Evolutionary conservation across 495 filamentous ascomycete genomes (phyloP), one percentile per base, ranked within the genome.

Genomic region (Amphirosellinia nigrospora): DNA sequence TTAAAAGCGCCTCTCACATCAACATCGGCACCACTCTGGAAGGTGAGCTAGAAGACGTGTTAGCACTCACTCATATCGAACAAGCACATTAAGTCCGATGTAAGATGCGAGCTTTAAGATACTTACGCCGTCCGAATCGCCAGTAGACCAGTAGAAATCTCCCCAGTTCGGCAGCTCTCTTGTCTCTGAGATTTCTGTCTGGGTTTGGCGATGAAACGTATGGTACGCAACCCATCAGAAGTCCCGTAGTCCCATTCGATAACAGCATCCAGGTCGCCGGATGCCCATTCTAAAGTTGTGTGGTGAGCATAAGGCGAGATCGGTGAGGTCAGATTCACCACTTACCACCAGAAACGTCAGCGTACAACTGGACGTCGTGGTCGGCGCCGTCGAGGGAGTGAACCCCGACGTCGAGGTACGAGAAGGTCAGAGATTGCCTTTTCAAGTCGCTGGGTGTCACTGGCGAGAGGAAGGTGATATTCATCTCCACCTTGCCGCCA

Each of bases 121-220:
- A 79, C 83, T 78, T 78, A 85, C 83, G 19, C 76, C 75, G 7
- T 75, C 66, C 8, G 38, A 48, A 30, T 72, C 68, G 16, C 66
- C 68, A 19, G 89, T 94, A 30, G 91, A 78, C 65, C 85, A 92
- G 78, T 94, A 92, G 76, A 96, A 88, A 52, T 87, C 89, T 0
- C 94, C 94, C 94, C 94, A 98, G 83, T 96, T 92, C 0, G 92
- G 87, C 48, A 89, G 89, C 72, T 97, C 92, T 34, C 81, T 77
- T 19, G 81, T 82, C 75, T 97, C 94, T 3, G 87, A 86, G 39
- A 96, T 88, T n/a, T 87, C 75, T 43, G 87, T 75, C 78, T 97
- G 91, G 9, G 79, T 82, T 64, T 87, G 80, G 53, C 88, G 86
- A 62, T 81, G 87, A 53, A 96, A 84, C 39, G 83, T 84, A 79